These are phyloP conservation scores for Aureobasidium namibiae DNA, from an alignment of 2,329 filamentous ascomycete genomes.

Conservation along the genomic window DNA sequence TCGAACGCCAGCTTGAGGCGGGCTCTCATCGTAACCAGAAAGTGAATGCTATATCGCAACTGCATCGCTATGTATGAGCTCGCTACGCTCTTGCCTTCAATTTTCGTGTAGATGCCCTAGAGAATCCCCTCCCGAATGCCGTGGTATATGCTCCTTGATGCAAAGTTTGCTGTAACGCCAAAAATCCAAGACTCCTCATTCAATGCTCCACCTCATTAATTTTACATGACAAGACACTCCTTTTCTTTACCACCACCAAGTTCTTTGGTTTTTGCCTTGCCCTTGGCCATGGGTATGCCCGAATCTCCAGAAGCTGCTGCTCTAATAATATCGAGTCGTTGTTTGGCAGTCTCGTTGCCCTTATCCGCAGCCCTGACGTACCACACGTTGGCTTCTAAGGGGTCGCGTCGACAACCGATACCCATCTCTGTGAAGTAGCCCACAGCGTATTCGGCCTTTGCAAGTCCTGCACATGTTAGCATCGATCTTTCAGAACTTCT, in stretches of 20 bases:
- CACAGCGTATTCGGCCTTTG: constrained; percentile 80
- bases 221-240: constrained; percentile 18
- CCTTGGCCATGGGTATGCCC: constrained; percentile 27
- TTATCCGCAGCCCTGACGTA: constrained; percentile 92
- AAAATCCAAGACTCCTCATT: background rate
- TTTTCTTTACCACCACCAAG: constrained; percentile 19
- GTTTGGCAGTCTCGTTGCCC: constrained; percentile 82
- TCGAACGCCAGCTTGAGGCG: no score
- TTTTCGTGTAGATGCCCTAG: background rate
- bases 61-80: background rate
- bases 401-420: constrained; percentile 86
- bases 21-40: no score
- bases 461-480: constrained; percentile 40
- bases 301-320: constrained; percentile 55
- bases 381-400: constrained; percentile 97
- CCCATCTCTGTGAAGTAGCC: constrained; percentile 99
- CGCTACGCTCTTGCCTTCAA: background rate
- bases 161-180: background rate
- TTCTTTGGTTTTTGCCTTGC: constrained; percentile 24
- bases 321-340: constrained; percentile 76
- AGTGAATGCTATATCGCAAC: background rate
- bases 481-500: background rate
- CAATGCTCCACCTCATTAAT: constrained; percentile 3
- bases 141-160: background rate
- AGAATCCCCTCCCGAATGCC: background rate